phyloP scores from a whole-genome alignment of 139 green algal genomes.

The Pedinophyceae sp. region DNA sequence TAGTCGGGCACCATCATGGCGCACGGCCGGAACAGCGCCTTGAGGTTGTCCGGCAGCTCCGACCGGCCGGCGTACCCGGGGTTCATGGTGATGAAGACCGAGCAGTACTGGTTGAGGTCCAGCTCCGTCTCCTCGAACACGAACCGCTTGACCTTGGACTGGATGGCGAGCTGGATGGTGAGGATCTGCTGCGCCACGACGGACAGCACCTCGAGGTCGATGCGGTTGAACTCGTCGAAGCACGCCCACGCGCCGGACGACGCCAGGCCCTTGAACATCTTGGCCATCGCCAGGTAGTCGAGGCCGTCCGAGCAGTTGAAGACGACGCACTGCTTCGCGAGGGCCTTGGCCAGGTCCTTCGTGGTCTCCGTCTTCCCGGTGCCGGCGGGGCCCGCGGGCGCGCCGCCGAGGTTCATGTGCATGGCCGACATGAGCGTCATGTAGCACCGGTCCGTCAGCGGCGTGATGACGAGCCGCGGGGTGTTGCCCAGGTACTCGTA shows the following conservation, averaged over 20 bases:
- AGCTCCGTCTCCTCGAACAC: slow-evolving; percentile 70
- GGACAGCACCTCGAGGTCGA: slow-evolving; percentile 55
- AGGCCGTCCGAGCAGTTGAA: slow-evolving; percentile 49
- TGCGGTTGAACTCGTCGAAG: slow-evolving; percentile 80
- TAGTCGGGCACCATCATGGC: slow-evolving; percentile 73
- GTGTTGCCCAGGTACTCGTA: slow-evolving; percentile 47
- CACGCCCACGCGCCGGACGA: slow-evolving; percentile 56
- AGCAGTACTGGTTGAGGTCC: slow-evolving; percentile 40
- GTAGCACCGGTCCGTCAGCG: slow-evolving; percentile 36
- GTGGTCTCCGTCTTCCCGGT: slow-evolving; percentile 18
- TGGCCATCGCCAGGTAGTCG: slow-evolving; percentile 55
- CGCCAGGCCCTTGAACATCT: slow-evolving; percentile 71
- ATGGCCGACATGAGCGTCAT: slow-evolving; percentile 33
- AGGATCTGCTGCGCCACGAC: slow-evolving; percentile 44
- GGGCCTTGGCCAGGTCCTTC: slow-evolving; percentile 41
- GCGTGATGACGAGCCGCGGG: slow-evolving; percentile 40
- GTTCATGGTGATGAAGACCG: slow-evolving; percentile 69
- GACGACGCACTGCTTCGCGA: slow-evolving; percentile 46
- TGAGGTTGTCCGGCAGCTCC: slow-evolving; percentile 53
- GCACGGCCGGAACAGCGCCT: slow-evolving; percentile 45
- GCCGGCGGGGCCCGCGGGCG: slow-evolving; percentile 22
- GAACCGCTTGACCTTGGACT: slow-evolving; percentile 57
- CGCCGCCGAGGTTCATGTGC: slow-evolving; percentile 28
- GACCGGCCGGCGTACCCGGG: slow-evolving; percentile 46
- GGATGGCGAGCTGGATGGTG: slow-evolving; percentile 29